phyloP scores from a whole-genome alignment of 2,329 filamentous ascomycete species.

The Xylaria sp. region DNA sequence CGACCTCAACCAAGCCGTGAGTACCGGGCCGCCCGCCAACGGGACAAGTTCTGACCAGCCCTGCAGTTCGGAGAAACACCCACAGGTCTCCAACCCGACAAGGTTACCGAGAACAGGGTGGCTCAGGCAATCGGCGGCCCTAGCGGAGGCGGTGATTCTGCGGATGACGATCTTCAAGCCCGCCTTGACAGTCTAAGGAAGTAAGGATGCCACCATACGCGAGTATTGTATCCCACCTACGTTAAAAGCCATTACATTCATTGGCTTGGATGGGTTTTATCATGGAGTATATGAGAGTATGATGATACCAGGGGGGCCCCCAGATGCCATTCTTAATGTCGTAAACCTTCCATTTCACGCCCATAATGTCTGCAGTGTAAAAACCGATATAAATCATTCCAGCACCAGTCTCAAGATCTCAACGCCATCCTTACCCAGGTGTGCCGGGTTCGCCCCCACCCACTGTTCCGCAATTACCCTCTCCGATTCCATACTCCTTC shows the following conservation, averaged over 20 bases:
- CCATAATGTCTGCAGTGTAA: constrained; percentile 3
- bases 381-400: constrained; percentile 28
- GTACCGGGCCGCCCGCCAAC: constrained; percentile 50
- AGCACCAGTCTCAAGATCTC: constrained; percentile 57
- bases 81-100: constrained; percentile 78
- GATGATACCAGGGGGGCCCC: constrained; percentile 14
- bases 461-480: constrained; percentile 62
- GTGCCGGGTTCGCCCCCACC: constrained; percentile 61
- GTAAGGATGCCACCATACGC: constrained; percentile 46
- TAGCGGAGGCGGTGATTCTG: constrained; percentile 66
- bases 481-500: constrained; percentile 60
- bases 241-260: neutral
- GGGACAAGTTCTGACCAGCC: constrained; percentile 44
- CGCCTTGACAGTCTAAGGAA: constrained; percentile 85
- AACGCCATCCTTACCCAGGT: constrained; percentile 59
- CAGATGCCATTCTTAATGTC: constrained; percentile 23
- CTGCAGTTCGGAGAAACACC: constrained; percentile 89
- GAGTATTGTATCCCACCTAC: neutral
- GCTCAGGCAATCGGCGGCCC: constrained; percentile 84
- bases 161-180: constrained; percentile 94
- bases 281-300: constrained; percentile 13
- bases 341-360: constrained; percentile 1
- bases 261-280: constrained; percentile 2
- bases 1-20: constrained; percentile 87
- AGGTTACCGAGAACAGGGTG: constrained; percentile 78